Evolutionary conservation across 164 flowering plant species (phyloP).

Genomic region (Magnolia sinica): DNA sequence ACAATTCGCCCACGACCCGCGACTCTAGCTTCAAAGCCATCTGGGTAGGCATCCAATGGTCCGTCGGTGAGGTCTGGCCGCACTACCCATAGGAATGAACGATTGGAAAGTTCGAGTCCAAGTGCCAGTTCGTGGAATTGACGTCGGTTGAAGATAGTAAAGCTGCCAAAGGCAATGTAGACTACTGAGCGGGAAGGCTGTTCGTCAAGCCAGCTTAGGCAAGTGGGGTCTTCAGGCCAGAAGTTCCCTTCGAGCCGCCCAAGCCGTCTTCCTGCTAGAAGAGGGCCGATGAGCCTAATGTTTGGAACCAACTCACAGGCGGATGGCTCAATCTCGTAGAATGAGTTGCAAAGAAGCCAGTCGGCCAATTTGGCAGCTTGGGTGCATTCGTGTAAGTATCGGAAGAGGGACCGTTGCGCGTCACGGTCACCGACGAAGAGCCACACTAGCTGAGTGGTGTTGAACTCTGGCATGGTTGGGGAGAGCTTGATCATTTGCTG

Average conservation of each 20-base stretch:
- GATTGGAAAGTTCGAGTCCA: conserved; percentile 25
- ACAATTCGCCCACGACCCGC: not conserved
- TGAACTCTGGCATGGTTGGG: too few species aligned
- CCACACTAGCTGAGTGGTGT: too few species aligned
- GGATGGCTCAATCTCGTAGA: too few species aligned
- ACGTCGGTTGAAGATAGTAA: conserved; percentile 19
- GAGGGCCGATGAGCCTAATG: not conserved
- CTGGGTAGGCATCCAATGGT: conserved; percentile 11
- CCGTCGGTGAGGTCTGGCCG: conserved; percentile 26
- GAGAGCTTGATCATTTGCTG: not conserved
- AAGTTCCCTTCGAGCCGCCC: too few species aligned
- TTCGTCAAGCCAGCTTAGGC: conserved; percentile 36
- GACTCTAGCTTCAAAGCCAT: conserved; percentile 17
- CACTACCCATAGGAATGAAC: conserved; percentile 36
- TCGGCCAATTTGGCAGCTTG: conserved; percentile 17
- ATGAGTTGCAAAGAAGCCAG: too few species aligned
- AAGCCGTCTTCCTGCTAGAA: not conserved
- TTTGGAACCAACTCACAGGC: not conserved
- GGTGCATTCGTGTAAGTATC: conserved; percentile 5
- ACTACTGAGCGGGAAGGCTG: conserved; percentile 22
- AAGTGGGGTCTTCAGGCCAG: not conserved
- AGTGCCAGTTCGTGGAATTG: conserved; percentile 31
- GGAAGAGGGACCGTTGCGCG: too few species aligned
- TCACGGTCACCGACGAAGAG: too few species aligned
- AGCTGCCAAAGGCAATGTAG: conserved; percentile 43